Conservation (phyloP, 108 stramenopile genomes). For the Cyclostephanos invisitatus region DNA sequence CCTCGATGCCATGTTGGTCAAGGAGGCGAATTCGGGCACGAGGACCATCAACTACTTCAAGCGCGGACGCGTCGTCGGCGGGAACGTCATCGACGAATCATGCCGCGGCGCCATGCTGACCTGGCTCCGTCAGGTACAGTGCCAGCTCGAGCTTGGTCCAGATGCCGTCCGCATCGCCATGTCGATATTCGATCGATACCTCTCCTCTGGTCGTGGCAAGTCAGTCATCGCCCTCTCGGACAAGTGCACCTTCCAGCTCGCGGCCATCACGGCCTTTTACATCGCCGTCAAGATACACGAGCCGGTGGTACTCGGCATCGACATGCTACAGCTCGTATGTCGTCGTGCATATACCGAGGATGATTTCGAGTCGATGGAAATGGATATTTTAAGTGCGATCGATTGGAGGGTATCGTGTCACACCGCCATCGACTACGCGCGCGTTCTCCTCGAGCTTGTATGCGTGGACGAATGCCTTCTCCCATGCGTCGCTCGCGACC, state of each 20-base stretch:
- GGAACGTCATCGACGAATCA: conserved; percentile 32
- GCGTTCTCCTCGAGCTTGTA: conserved; percentile 32
- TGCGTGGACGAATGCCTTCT: conserved; percentile 1
- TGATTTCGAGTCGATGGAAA: conserved; percentile 40
- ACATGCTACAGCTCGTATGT: conserved; percentile 36
- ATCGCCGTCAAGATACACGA: conserved; percentile 75
- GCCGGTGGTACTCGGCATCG: conserved; percentile 38
- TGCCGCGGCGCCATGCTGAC: conserved; percentile 42
- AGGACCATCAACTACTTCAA: conserved; percentile 32
- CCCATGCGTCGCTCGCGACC: neutral
- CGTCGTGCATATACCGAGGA: conserved; percentile 27
- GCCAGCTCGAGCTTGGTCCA: conserved; percentile 31
- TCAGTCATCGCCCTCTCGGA: conserved; percentile 12
- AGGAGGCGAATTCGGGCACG: conserved; percentile 14
- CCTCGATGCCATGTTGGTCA: conserved; percentile 28
- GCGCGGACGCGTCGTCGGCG: conserved; percentile 4
- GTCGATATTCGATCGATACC: conserved; percentile 50
- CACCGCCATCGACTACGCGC: conserved; percentile 47
- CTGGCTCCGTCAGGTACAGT: conserved; percentile 41
- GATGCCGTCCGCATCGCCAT: conserved; percentile 69
- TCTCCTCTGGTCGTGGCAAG: conserved; percentile 21
- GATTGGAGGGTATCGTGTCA: conserved; percentile 44
- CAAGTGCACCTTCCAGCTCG: conserved; percentile 65
- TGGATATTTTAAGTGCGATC: conserved; percentile 41
- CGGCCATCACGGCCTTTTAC: conserved; percentile 67